A percentile compares a stretch with the other conserved stretches of the same genome.
Conservation (phyloP, 2,329 filamentous ascomycete species). For the Tolypocladium ovalisporum region DNA sequence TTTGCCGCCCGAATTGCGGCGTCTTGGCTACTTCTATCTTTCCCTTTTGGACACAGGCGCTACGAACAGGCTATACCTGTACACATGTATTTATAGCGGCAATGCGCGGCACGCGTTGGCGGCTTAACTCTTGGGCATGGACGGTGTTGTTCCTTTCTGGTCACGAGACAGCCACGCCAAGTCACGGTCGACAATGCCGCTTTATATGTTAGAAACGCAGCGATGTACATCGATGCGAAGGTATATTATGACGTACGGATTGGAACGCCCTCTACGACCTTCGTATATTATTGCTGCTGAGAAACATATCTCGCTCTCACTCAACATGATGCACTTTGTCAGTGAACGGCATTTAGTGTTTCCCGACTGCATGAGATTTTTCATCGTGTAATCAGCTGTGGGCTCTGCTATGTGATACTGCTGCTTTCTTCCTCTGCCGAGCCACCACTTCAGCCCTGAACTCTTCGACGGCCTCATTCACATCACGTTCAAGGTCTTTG, state of each 20-base stretch:
- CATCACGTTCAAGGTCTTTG: conserved; percentile 61
- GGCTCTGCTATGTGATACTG: neutral
- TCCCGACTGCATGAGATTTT: neutral
- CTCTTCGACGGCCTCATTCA: conserved; percentile 69
- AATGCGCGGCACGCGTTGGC: neutral
- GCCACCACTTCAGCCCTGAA: conserved; percentile 61
- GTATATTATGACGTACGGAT: neutral
- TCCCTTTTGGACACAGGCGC: neutral
- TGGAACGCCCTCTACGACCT: neutral
- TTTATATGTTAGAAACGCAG: neutral
- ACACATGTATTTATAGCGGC: neutral
- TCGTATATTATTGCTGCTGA: neutral
- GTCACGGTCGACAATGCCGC: neutral
- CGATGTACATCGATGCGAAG: neutral
- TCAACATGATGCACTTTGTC: neutral
- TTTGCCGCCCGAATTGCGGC: neutral
- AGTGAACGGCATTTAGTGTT: neutral
- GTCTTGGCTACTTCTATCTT: neutral
- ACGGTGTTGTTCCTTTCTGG: neutral
- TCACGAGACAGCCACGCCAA: neutral
- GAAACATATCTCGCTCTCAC: neutral
- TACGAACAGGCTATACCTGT: neutral
- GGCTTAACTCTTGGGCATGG: neutral
- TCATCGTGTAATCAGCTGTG: neutral
- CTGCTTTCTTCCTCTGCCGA: conserved; percentile 18